Evolutionary conservation across 83 land plant genomes (phyloP).

Genomic region (Picea engelmannii): DNA sequence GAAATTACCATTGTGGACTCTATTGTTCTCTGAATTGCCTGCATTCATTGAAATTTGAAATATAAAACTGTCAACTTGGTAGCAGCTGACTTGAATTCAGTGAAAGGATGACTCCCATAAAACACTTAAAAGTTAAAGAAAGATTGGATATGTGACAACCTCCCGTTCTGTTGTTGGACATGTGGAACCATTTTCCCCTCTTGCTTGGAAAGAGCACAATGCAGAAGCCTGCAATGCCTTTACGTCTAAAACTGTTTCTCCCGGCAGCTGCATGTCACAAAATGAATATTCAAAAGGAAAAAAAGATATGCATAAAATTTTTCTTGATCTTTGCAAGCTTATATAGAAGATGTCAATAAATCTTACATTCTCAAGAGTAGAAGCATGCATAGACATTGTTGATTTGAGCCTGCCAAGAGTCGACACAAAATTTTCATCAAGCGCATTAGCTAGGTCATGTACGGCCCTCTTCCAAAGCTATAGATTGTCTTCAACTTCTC

Average conservation of each 20-base stretch:
- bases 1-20: constrained; percentile 60
- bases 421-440: constrained; percentile 45
- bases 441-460: constrained; percentile 58
- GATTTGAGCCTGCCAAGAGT: constrained; percentile 52
- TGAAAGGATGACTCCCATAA: background rate
- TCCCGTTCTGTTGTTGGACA: constrained; percentile 58
- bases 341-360: background rate
- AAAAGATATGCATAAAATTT: background rate
- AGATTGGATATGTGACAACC: constrained; percentile 29
- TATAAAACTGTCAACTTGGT: background rate
- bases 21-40: constrained; percentile 64
- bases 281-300: constrained; percentile 8
- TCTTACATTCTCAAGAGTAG: constrained; percentile 65
- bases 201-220: constrained; percentile 51
- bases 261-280: constrained; percentile 42
- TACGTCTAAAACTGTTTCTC: constrained; percentile 55
- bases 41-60: background rate
- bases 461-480: constrained; percentile 56
- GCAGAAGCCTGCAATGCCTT: constrained; percentile 51
- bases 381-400: constrained; percentile 56
- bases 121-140: background rate
- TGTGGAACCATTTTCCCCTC: constrained; percentile 46
- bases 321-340: background rate
- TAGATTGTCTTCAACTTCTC: constrained; percentile 54
- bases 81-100: background rate